Evolutionary conservation across 257 asterid species (phyloP).

Genomic region (Solanum bukasovii): DNA sequence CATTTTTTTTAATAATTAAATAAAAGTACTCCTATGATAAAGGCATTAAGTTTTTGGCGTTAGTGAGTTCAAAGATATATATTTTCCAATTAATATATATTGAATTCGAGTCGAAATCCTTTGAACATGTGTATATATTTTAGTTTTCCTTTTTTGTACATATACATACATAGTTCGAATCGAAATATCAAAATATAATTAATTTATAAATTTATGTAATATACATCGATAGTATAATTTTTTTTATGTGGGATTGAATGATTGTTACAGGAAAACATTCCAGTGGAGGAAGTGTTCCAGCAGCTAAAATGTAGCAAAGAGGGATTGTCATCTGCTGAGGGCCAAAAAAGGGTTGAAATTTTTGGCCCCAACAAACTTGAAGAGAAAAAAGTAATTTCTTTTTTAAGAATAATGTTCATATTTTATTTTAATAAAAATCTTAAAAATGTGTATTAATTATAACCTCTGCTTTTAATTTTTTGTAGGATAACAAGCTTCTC

Average conservation of each 20-base stretch:
- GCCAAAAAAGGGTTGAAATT: slow-evolving; percentile 42
- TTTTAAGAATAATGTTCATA: neutral
- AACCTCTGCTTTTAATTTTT: neutral
- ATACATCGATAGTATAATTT: neutral
- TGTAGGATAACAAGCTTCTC: slow-evolving; percentile 45
- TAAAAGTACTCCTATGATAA: neutral
- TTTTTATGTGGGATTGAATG: neutral
- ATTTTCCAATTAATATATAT: too few species aligned
- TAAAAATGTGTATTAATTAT: neutral
- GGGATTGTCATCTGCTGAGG: slow-evolving; percentile 56
- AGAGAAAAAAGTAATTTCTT: slow-evolving; percentile 37
- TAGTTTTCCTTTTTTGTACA: neutral
- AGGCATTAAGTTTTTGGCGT: neutral
- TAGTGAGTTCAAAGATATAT: neutral
- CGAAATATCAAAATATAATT: neutral
- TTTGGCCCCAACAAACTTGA: slow-evolving; percentile 80
- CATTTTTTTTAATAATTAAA: too few species aligned
- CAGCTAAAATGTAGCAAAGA: slow-evolving; percentile 49
- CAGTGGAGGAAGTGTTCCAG: slow-evolving; percentile 63
- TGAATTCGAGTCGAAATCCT: too few species aligned
- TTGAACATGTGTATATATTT: neutral
- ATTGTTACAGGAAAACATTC: slow-evolving; percentile 46
- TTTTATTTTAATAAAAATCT: neutral
- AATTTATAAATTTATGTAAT: neutral
- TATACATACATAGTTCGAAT: neutral